Base-by-base conservation (phyloP, 108 stramenopile genomes). In the Nitzschia palea region DNA sequence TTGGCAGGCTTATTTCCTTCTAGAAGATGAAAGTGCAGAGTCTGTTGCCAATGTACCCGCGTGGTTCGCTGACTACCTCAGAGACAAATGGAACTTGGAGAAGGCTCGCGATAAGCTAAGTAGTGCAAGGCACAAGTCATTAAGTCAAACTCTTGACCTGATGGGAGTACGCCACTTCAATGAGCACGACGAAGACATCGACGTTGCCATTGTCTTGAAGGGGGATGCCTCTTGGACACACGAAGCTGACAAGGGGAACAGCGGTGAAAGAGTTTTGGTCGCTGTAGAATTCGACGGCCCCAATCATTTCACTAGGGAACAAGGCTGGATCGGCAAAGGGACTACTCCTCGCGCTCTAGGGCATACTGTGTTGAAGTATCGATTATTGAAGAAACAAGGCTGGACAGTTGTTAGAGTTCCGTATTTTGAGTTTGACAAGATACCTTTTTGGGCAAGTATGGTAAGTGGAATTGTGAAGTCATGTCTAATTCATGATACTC, bases 281-380 rank as follows among this genome's bases (percentile, higher is more conserved):
- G 93, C 93, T 30, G 88, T 95, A 23, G 93, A 95, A 67, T 95
- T 91, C 54, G 93, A 95, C 74, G 93, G 93, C 17, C 93, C 93
- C 0, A 83, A 83, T 76, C 93, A 95, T 62, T 95, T 95, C 52
- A 90, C 93, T 32, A 59, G 80, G 29, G 77, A 67, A 30, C 48
- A 62, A 60, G 62, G 59, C 51, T 65, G 70, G 2, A 67, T 63
- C n/a, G 60, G 68, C 10, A 52, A 59, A 47, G 65, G 77, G 23
- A 67, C 67, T 1, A 32, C 37, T 30, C 88, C 88, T 25, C 74
- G 90, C 20, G 77, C 90, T 29, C 81, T 95, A 9, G 93, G 93
- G 0, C 93, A 95, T 63, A 91, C 88, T 27, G 84, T 86, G 0
- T 62, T 95, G 43, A 95, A 95, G 63, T 95, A 95, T 53, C 56